These are phyloP conservation scores for Sporothrix inflata DNA, from an alignment of 2,329 filamentous ascomycete species.

Conservation along the genomic window DNA sequence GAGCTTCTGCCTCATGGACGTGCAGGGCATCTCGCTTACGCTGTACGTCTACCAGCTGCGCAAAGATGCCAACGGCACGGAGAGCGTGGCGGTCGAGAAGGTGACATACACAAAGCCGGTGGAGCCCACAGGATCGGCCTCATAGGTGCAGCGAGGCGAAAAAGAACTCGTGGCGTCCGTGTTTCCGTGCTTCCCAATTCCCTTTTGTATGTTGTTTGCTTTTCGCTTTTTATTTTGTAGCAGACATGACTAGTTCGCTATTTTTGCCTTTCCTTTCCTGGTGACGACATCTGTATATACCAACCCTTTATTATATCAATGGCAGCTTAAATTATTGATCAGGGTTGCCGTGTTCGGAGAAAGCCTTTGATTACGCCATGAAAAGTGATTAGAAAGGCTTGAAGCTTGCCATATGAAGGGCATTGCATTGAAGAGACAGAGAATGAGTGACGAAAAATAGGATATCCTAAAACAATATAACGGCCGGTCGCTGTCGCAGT, in stretches of 20 bases:
- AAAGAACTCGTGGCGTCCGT: background rate
- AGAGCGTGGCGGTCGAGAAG: constrained; percentile 83
- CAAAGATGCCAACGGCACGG: constrained; percentile 74
- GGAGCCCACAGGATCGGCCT: constrained; percentile 58
- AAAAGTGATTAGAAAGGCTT: background rate
- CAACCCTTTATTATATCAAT: constrained; percentile 1
- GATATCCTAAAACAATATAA: constrained; percentile 34
- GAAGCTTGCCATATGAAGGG: background rate
- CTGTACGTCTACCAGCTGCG: constrained; percentile 90
- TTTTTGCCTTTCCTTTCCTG: background rate
- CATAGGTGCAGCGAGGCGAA: constrained; percentile 38
- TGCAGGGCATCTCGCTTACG: constrained; percentile 93
- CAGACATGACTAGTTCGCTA: constrained; percentile 6
- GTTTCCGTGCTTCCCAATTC: background rate
- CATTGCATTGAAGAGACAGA: background rate
- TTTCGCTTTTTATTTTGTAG: background rate
- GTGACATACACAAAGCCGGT: constrained; percentile 82
- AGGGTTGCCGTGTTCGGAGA: background rate
- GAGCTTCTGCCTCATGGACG: constrained; percentile 97
- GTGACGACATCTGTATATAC: constrained; percentile 25
- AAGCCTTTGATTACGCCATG: too few relatives aligned
- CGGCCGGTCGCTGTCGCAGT: constrained; percentile 24
- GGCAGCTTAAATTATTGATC: background rate
- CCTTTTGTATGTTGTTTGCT: background rate
- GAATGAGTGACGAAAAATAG: constrained; percentile 25